phyloP scores from a whole-genome alignment of 2,329 filamentous ascomycete species.

The Epichloe uncinata region DNA sequence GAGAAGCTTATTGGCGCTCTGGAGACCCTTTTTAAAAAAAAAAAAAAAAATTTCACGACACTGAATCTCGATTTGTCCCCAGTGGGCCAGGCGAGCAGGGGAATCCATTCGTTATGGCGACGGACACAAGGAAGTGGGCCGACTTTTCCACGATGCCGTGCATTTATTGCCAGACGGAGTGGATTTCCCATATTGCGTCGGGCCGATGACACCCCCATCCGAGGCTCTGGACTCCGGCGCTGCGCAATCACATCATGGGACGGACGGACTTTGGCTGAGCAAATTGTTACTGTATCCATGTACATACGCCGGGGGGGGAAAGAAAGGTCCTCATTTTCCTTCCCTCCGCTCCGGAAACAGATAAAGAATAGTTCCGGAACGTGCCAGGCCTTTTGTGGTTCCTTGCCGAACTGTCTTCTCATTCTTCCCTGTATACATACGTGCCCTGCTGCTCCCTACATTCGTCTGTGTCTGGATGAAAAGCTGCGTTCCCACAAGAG shows the following conservation, averaged over 20 bases:
- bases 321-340: too few species aligned
- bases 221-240: too few species aligned
- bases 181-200: constrained; percentile 2
- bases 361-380: not conserved
- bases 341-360: not conserved
- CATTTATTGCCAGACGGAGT: not conserved
- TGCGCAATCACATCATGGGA: not conserved
- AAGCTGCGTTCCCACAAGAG: too few species aligned
- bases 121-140: constrained; percentile 1
- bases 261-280: not conserved
- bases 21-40: too few species aligned
- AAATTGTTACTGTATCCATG: not conserved
- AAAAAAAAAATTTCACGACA: too few species aligned
- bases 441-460: not conserved
- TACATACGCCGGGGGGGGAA: too few species aligned
- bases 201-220: not conserved
- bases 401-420: too few species aligned
- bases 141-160: not conserved
- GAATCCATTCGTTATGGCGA: not conserved
- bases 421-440: not conserved
- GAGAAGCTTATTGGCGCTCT: too few species aligned
- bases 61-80: too few species aligned
- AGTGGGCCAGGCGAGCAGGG: too few species aligned
- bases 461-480: too few species aligned
- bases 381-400: too few species aligned